These are phyloP conservation scores for Fusarium newnesense DNA, from an alignment of 2,329 filamentous ascomycete species.

Conservation along the genomic window DNA sequence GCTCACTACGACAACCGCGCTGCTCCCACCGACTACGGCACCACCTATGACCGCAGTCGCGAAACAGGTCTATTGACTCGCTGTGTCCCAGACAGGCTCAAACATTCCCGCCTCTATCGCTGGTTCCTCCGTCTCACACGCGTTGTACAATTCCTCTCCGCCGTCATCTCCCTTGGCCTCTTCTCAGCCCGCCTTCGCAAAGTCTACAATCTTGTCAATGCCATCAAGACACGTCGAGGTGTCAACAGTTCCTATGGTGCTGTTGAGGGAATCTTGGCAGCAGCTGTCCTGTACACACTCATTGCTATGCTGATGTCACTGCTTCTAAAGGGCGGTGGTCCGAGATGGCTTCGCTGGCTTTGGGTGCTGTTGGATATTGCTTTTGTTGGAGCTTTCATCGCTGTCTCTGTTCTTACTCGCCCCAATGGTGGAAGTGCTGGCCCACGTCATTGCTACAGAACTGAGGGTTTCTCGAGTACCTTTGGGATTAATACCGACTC, in stretches of 20 bases:
- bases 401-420: constrained; percentile 14
- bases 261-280: constrained; percentile 33
- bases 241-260: constrained; percentile 17
- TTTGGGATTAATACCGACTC: neutral
- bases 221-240: constrained; percentile 20
- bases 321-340: constrained; percentile 15
- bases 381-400: constrained; percentile 18
- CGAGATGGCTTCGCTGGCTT: constrained; percentile 23
- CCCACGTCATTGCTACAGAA: constrained; percentile 3
- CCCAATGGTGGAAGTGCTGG: constrained; percentile 13
- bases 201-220: constrained; percentile 15
- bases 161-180: constrained; percentile 24
- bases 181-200: constrained; percentile 25
- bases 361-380: constrained; percentile 17
- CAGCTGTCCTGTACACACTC: constrained; percentile 29
- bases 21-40: constrained; percentile 8
- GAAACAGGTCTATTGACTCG: constrained; percentile 19
- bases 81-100: constrained; percentile 15
- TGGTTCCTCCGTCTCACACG: constrained; percentile 31
- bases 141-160: constrained; percentile 23
- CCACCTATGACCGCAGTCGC: neutral
- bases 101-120: constrained; percentile 27
- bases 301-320: constrained; percentile 15
- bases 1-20: neutral
- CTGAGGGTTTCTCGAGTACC: neutral